phyloP scores from a whole-genome alignment of 1,284 basidiomycete genomes.

The Ceraceosorus guamensis region DNA sequence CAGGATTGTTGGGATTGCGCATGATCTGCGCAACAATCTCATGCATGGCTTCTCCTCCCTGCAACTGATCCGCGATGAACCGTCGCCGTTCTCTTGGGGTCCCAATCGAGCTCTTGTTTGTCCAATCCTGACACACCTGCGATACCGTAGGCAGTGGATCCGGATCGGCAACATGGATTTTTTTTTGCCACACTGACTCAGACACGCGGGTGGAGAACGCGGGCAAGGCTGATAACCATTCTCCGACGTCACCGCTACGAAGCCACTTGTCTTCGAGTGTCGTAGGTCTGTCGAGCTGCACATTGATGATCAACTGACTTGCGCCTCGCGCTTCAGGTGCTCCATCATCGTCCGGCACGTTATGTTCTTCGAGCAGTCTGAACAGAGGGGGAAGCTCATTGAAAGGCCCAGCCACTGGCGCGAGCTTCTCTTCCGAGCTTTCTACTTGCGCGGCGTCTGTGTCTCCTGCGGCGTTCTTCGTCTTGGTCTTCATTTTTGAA shows the following conservation, averaged over 20 bases:
- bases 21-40: not conserved
- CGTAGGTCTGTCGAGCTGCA: conserved; percentile 66
- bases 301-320: conserved; percentile 11
- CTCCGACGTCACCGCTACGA: conserved; percentile 82
- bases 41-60: not conserved
- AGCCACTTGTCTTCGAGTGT: conserved; percentile 91
- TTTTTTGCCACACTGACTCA: conserved; percentile 69
- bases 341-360: conserved; percentile 1
- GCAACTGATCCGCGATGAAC: conserved; percentile 64
- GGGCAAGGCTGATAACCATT: conserved; percentile 82
- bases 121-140: conserved; percentile 80
- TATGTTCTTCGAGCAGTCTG: conserved; percentile 3
- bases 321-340: not conserved
- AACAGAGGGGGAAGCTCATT: conserved; percentile 9
- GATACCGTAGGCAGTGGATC: conserved; percentile 92
- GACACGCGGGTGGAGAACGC: conserved; percentile 55
- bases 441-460: not conserved
- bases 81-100: conserved; percentile 67
- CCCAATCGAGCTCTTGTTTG: conserved; percentile 68
- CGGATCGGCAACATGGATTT: conserved; percentile 82
- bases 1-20: not conserved
- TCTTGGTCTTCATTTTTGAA: conserved; percentile 2
- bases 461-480: conserved; percentile 1
- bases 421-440: not conserved
- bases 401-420: not conserved